phyloP scores from a whole-genome alignment of 2,329 filamentous ascomycete genomes.

The Alternaria rosae region DNA sequence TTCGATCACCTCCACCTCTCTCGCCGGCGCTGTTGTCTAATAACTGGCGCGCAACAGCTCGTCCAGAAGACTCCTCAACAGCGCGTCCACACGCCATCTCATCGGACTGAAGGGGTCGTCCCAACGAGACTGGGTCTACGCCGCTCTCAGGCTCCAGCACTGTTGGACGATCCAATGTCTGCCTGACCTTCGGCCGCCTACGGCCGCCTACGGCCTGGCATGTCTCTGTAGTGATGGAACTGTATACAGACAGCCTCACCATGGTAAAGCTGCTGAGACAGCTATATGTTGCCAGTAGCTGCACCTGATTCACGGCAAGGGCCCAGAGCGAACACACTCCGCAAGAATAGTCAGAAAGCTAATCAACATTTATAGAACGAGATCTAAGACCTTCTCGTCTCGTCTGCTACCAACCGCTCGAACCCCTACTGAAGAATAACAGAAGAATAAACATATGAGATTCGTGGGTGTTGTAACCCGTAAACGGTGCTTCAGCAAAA shows the following conservation, averaged over 20 bases:
- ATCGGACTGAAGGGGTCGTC: no score
- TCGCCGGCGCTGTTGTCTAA: no score
- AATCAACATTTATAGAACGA: slow-evolving; percentile 1
- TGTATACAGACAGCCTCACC: background rate
- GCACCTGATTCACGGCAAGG: background rate
- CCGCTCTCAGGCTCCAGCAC: no score
- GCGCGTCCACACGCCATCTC: no score
- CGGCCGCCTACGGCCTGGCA: no score
- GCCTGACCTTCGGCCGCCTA: no score
- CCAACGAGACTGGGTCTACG: no score
- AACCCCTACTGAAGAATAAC: slow-evolving; percentile 20
- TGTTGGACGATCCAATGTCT: no score
- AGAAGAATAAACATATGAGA: slow-evolving; percentile 43
- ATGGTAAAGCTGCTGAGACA: background rate
- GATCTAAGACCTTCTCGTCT: slow-evolving; percentile 8
- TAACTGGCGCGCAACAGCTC: no score
- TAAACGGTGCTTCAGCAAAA: slow-evolving; percentile 12
- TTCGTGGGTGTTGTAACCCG: slow-evolving; percentile 29
- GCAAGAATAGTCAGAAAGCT: background rate
- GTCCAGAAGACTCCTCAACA: no score
- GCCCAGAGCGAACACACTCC: background rate
- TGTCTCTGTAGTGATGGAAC: slow-evolving; percentile 4
- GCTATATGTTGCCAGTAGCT: background rate
- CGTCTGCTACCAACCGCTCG: slow-evolving; percentile 4
- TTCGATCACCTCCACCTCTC: no score